These are phyloP conservation scores for Malus orientalis DNA, from an alignment of 306 rosid species.

Conservation along the genomic window DNA sequence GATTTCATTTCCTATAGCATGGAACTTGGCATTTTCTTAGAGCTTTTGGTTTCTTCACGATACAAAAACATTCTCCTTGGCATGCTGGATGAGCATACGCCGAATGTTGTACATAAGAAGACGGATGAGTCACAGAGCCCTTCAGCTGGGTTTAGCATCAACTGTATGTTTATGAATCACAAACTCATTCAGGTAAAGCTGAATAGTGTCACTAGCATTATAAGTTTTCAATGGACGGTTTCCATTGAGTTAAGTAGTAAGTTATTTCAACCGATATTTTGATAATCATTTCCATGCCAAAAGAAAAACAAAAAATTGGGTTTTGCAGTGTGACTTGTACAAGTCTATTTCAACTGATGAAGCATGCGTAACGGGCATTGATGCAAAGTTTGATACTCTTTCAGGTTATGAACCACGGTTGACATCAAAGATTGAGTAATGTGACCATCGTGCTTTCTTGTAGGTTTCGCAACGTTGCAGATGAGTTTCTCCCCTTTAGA, in stretches of 20 bases:
- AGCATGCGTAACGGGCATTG: constrained; percentile 20
- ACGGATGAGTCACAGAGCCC: neutral
- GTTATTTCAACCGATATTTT: no score
- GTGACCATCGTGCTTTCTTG: constrained; percentile 48
- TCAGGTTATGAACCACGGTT: constrained; percentile 46
- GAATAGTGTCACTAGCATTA: no score
- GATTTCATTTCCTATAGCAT: neutral
- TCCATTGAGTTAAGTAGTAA: no score
- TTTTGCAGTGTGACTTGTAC: no score
- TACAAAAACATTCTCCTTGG: neutral
- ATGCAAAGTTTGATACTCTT: constrained; percentile 31
- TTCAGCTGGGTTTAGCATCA: neutral
- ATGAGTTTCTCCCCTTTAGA: constrained; percentile 96
- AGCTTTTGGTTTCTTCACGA: neutral
- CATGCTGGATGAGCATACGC: neutral
- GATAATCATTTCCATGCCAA: no score
- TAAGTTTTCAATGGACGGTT: no score
- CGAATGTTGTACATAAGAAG: neutral
- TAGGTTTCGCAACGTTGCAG: constrained; percentile 76
- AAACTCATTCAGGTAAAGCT: neutral
- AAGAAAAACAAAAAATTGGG: no score
- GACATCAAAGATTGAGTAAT: constrained; percentile 19
- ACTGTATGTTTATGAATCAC: constrained; percentile 19
- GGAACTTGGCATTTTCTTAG: neutral
- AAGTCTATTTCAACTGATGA: no score